phyloP scores from a whole-genome alignment of 2,329 filamentous ascomycete species.

The Arthrobotrys iridis region DNA sequence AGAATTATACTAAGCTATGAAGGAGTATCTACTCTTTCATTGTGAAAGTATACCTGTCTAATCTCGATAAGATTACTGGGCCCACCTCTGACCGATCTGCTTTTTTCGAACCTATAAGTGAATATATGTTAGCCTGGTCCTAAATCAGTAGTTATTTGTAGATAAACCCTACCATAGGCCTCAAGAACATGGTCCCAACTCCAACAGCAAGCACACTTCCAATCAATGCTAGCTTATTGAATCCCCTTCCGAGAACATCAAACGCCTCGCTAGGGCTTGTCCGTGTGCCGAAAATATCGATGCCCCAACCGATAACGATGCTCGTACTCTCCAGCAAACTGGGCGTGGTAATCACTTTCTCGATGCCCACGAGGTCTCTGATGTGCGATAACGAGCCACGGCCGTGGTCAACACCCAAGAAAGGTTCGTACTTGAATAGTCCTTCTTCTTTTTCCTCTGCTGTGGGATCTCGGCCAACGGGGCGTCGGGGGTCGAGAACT shows the following conservation, averaged over 20 bases:
- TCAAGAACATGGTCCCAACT: conserved; percentile 78
- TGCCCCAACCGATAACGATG: conserved; percentile 84
- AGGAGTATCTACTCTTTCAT: not conserved
- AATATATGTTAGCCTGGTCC: not conserved
- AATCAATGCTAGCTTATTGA: conserved; percentile 87
- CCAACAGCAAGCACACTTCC: conserved; percentile 83
- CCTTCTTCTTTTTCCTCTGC: conserved; percentile 84
- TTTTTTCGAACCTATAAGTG: conserved; percentile 64
- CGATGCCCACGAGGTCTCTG: conserved; percentile 80
- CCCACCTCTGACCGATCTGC: conserved; percentile 63
- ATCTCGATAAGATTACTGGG: conserved; percentile 13
- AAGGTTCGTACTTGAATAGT: conserved; percentile 77
- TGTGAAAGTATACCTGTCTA: not conserved
- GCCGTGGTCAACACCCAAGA: conserved; percentile 80
- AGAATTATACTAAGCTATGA: not conserved
- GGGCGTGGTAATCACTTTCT: conserved; percentile 76
- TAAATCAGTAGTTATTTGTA: no score
- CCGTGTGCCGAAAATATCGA: conserved; percentile 87
- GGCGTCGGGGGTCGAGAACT: conserved; percentile 84
- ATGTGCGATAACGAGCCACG: conserved; percentile 82
- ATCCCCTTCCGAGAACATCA: conserved; percentile 90
- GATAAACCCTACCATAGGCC: conserved; percentile 84
- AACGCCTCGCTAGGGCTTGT: conserved; percentile 89
- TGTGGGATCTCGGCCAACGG: conserved; percentile 83
- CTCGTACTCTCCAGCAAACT: conserved; percentile 91